phyloP scores from a whole-genome alignment of 306 rosid species.

The Casuarina equisetifolia region DNA sequence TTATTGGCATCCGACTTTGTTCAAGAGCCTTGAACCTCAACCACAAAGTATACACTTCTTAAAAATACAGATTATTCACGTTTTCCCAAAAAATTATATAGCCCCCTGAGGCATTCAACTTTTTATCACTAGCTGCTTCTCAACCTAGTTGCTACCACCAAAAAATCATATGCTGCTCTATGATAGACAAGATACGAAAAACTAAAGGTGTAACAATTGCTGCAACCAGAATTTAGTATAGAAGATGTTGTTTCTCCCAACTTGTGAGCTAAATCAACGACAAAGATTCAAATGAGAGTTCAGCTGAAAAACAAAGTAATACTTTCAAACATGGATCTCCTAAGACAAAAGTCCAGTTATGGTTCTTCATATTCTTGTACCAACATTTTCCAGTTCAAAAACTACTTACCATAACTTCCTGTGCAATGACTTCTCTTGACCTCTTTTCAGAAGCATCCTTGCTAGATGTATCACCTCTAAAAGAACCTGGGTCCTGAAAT shows the following conservation, averaged over 20 bases:
- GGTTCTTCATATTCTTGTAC: constrained; percentile 6
- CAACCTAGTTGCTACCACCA: not conserved
- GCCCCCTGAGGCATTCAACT: not conserved
- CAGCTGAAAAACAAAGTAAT: not conserved
- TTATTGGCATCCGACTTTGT: not conserved
- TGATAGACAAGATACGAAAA: not conserved
- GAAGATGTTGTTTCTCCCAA: not conserved
- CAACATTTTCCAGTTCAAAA: not conserved
- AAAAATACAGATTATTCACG: not conserved
- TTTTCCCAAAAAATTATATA: not conserved
- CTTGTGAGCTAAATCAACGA: not conserved
- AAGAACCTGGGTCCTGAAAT: constrained; percentile 61
- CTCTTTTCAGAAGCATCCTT: constrained; percentile 52
- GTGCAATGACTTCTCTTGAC: constrained; percentile 37
- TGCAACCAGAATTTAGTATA: not conserved
- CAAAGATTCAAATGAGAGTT: not conserved
- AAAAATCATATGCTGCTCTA: too few species aligned
- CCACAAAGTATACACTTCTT: not conserved
- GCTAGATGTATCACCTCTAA: constrained; percentile 38
- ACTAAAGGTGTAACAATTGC: not conserved
- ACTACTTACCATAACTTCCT: constrained; percentile 50
- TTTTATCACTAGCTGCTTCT: not conserved
- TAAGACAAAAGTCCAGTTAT: not conserved
- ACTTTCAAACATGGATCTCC: not conserved
- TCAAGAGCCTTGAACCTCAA: too few species aligned